phyloP scores from a whole-genome alignment of 2,329 filamentous ascomycete species.

The Fusarium nelsonii region DNA sequence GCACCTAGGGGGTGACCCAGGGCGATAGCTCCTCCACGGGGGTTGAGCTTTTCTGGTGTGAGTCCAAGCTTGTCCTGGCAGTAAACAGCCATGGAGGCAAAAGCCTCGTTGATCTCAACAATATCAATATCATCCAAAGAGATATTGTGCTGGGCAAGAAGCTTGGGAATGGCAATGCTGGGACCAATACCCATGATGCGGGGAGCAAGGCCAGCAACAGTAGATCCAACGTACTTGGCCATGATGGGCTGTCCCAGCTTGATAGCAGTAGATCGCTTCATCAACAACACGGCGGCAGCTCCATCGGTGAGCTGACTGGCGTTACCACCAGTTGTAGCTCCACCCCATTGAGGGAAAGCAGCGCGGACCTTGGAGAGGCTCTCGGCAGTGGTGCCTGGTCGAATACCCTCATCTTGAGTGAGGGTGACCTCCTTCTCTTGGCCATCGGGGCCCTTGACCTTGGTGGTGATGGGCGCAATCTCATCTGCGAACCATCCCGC shows the following conservation, averaged over 20 bases:
- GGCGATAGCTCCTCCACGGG: constrained; percentile 84
- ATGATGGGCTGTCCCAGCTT: constrained; percentile 91
- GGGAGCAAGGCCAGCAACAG: constrained; percentile 88
- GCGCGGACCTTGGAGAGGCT: constrained; percentile 84
- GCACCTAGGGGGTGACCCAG: constrained; percentile 85
- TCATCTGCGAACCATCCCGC: constrained; percentile 93
- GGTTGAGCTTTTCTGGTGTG: constrained; percentile 82
- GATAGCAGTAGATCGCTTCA: constrained; percentile 92
- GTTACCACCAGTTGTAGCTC: constrained; percentile 90
- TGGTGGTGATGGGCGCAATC: constrained; percentile 88
- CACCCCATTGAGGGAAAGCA: constrained; percentile 91
- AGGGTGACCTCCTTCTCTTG: constrained; percentile 82
- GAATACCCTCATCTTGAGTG: constrained; percentile 89
- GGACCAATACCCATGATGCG: constrained; percentile 97
- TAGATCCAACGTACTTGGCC: constrained; percentile 94
- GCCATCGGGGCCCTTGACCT: constrained; percentile 85
- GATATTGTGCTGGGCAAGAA: constrained; percentile 83
- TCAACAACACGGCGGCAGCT: constrained; percentile 87
- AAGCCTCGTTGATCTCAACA: constrained; percentile 96
- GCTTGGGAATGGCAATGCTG: constrained; percentile 80
- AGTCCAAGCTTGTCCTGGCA: constrained; percentile 80
- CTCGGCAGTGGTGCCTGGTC: constrained; percentile 90
- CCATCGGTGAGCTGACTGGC: constrained; percentile 96
- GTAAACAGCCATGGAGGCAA: constrained; percentile 98
- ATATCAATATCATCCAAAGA: constrained; percentile 87